These are phyloP conservation scores for Apiospora koreana DNA, from an alignment of 2,329 filamentous ascomycete species.

Conservation along the genomic window DNA sequence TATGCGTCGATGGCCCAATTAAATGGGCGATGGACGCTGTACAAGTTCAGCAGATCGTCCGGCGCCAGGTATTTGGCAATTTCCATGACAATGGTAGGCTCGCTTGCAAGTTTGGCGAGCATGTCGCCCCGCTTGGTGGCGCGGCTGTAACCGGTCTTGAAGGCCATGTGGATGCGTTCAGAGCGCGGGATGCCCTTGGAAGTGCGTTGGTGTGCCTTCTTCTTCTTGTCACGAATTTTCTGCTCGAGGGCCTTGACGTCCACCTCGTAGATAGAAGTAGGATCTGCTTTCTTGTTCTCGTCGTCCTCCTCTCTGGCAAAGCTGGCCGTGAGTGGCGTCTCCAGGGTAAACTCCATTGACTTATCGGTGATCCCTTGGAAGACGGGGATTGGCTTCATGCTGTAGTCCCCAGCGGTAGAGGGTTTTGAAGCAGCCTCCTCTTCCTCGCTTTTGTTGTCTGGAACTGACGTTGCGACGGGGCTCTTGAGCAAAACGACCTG, in stretches of 20 bases:
- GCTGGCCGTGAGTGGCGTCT: conserved; percentile 8
- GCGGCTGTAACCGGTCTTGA: not conserved
- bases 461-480: not conserved
- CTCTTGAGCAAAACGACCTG: not conserved
- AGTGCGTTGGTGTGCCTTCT: not conserved
- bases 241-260: not conserved
- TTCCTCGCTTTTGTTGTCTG: not conserved
- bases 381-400: not conserved
- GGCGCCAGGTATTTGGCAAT: conserved; percentile 43
- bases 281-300: not conserved
- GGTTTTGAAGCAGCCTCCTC: too few species aligned
- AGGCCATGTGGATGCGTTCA: not conserved
- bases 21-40: conserved; percentile 55
- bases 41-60: conserved; percentile 52
- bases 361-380: not conserved
- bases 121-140: conserved; percentile 1
- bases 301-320: not conserved
- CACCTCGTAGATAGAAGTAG: not conserved
- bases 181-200: not conserved
- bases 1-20: conserved; percentile 53
- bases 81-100: conserved; percentile 38
- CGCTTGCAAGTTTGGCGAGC: not conserved
- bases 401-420: not conserved
- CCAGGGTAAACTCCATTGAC: conserved; percentile 6
- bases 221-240: not conserved